Evolutionary conservation across 2,329 filamentous ascomycete species (phyloP).

Genomic region (Pseudocercospora pini-densiflorae): DNA sequence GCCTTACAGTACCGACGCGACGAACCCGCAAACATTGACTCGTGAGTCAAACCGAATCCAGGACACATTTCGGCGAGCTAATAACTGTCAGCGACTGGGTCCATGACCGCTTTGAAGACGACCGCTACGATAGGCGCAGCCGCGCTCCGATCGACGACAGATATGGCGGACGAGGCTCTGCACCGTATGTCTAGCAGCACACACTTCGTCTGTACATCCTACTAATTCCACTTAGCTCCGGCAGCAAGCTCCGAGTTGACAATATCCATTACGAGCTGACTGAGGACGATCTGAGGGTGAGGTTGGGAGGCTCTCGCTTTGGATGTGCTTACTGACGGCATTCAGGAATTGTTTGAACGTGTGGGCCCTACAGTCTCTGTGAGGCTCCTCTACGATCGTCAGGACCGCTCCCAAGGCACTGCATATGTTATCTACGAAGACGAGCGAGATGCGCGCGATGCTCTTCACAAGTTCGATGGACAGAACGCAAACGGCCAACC

Average conservation of each 20-base stretch:
- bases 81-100: conserved; percentile 76
- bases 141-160: conserved; percentile 28
- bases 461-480: conserved; percentile 81
- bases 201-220: not conserved
- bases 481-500: conserved; percentile 86
- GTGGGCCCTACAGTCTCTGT: conserved; percentile 75
- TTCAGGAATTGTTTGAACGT: conserved; percentile 75
- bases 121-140: conserved; percentile 33
- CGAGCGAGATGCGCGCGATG: conserved; percentile 71
- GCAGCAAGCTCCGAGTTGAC: conserved; percentile 74
- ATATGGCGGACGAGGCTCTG: conserved; percentile 23
- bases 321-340: conserved; percentile 14
- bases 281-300: conserved; percentile 78
- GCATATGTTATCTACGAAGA: conserved; percentile 82
- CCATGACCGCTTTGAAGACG: conserved; percentile 56
- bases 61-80: conserved; percentile 23
- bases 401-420: conserved; percentile 82
- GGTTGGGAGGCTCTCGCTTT: conserved; percentile 21
- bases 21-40: conserved; percentile 63
- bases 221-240: conserved; percentile 21
- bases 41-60: conserved; percentile 54
- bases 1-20: conserved; percentile 39
- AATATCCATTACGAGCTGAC: conserved; percentile 93
- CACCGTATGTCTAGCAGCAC: conserved; percentile 20
- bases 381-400: conserved; percentile 80